Conservation (phyloP, 2,329 filamentous ascomycete genomes). For the Colletotrichum sp. region DNA sequence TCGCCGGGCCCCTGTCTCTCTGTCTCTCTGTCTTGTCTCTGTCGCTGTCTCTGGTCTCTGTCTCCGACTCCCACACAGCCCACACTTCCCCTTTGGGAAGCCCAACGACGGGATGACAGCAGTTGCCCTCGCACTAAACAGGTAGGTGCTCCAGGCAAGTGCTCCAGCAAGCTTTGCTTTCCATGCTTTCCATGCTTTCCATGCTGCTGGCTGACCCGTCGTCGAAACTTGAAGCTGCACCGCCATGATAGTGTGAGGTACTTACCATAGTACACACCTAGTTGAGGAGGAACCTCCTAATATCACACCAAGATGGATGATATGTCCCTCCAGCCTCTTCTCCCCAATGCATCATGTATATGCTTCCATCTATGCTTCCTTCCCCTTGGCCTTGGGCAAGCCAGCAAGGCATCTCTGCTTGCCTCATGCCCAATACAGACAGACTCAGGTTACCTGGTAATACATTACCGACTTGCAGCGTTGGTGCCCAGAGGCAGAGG, state of each 20-base stretch:
- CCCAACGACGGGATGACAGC: constrained; percentile 12
- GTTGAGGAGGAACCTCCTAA: neutral
- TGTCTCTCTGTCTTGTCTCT: neutral
- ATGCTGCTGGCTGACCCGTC: neutral
- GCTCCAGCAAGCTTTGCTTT: neutral
- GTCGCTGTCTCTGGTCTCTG: neutral
- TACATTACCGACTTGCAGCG: neutral
- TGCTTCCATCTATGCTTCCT: neutral
- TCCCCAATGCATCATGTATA: neutral
- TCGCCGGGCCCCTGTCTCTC: neutral
- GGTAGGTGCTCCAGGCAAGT: neutral
- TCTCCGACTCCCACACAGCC: constrained; percentile 7
- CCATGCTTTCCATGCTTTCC: neutral
- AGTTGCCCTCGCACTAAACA: neutral
- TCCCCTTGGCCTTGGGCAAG: neutral
- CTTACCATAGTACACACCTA: no score
- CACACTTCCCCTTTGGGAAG: constrained; percentile 7
- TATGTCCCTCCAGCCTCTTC: neutral
- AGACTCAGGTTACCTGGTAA: neutral
- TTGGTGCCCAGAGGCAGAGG: neutral
- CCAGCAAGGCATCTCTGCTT: neutral
- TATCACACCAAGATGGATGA: neutral
- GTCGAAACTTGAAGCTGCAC: neutral
- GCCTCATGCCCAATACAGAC: neutral
- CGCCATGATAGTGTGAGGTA: neutral